phyloP scores from a whole-genome alignment of 805 yeast genomes.

The Ogataea trehaloabstinens region DNA sequence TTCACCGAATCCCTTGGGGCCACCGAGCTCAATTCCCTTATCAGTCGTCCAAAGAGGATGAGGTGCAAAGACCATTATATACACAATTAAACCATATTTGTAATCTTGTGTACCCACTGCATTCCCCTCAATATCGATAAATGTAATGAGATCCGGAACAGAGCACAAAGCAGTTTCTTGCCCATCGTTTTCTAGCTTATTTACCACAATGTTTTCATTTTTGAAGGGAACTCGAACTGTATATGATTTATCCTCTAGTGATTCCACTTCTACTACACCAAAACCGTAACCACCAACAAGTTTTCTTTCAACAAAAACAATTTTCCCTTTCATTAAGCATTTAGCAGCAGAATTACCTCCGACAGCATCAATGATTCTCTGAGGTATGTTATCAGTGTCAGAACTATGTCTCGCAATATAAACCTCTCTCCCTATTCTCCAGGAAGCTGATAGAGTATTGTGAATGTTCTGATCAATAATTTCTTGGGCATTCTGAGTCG shows the following conservation, averaged over 20 bases:
- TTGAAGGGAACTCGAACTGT: constrained; percentile 41
- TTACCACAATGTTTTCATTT: constrained; percentile 40
- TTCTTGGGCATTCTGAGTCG: constrained; percentile 12
- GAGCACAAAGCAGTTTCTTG: too few relatives aligned
- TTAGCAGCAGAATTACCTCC: constrained; percentile 34
- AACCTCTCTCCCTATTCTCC: constrained; percentile 47
- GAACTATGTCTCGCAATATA: constrained; percentile 32
- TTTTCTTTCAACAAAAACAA: constrained; percentile 39
- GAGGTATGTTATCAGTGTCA: constrained; percentile 33
- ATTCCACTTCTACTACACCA: constrained; percentile 36
- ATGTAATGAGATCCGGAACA: too few relatives aligned
- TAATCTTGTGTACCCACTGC: too few relatives aligned
- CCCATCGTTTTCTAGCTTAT: too few relatives aligned
- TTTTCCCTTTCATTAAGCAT: constrained; percentile 40
- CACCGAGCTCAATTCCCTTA: constrained; percentile 38
- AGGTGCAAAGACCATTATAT: too few relatives aligned
- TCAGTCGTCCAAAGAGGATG: too few relatives aligned
- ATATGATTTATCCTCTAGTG: constrained; percentile 3
- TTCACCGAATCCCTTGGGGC: constrained; percentile 36
- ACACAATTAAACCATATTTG: too few relatives aligned
- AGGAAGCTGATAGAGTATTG: constrained; percentile 41
- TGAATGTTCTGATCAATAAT: constrained; percentile 23
- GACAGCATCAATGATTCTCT: constrained; percentile 35
- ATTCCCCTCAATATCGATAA: too few relatives aligned
- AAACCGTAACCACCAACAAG: constrained; percentile 41